Evolutionary conservation across 2,329 filamentous ascomycete genomes (phyloP).

Genomic region (Whalleya microplaca): DNA sequence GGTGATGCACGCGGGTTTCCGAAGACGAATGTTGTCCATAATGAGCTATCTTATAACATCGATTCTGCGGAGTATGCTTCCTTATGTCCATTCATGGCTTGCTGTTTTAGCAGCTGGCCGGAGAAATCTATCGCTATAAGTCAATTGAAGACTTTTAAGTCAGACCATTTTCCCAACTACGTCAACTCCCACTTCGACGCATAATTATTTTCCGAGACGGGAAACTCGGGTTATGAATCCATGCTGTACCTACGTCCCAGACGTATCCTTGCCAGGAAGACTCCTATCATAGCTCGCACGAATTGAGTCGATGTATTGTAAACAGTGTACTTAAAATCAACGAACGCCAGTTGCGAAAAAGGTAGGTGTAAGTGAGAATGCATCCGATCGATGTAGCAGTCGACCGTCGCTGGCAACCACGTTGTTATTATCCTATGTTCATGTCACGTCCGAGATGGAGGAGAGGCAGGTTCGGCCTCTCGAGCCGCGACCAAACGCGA

Average conservation of each 20-base stretch:
- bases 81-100: constrained; percentile 20
- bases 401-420: constrained; percentile 2
- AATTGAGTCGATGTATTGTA: constrained; percentile 6
- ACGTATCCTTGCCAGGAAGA: constrained; percentile 16
- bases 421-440: background rate
- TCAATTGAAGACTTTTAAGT: constrained; percentile 10
- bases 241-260: constrained; percentile 9
- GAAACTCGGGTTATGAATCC: constrained; percentile 19
- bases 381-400: constrained; percentile 14
- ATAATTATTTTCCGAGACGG: constrained; percentile 14
- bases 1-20: constrained; percentile 20
- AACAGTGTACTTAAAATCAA: constrained; percentile 7
- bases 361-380: constrained; percentile 4
- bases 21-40: constrained; percentile 18
- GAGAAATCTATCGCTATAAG: constrained; percentile 23
- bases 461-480: background rate
- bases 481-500: background rate
- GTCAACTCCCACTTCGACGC: constrained; percentile 19
- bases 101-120: constrained; percentile 8
- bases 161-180: constrained; percentile 14
- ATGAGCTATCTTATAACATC: constrained; percentile 18
- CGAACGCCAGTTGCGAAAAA: constrained; percentile 7
- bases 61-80: constrained; percentile 19
- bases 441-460: background rate
- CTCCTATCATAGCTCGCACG: constrained; percentile 4